Evolutionary conservation across 768 basidiomycete species (phyloP).

Genomic region (Russula virescens): DNA sequence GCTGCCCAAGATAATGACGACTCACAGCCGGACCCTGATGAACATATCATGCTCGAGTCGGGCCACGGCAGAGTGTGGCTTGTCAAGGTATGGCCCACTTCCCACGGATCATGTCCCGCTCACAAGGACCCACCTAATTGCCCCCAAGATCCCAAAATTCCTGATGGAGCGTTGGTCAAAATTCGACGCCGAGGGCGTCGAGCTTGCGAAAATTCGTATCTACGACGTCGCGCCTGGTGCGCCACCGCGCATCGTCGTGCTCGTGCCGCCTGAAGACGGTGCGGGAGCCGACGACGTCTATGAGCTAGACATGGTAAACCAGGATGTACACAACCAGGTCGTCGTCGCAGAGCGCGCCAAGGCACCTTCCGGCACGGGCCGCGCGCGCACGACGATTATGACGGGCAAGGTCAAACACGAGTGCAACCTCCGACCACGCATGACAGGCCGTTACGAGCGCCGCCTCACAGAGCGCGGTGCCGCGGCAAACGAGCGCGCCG

Average conservation of each 20-base stretch:
- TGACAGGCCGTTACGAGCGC: slow-evolving; percentile 60
- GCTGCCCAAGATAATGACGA: slow-evolving; percentile 48
- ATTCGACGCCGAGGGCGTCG: slow-evolving; percentile 65
- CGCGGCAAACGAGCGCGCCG: slow-evolving; percentile 58
- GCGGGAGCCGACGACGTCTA: slow-evolving; percentile 59
- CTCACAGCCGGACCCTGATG: slow-evolving; percentile 70
- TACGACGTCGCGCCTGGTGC: slow-evolving; percentile 43
- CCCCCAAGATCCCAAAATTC: slow-evolving; percentile 69
- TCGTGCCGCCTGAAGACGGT: slow-evolving; percentile 53
- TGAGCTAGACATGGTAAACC: slow-evolving; percentile 84
- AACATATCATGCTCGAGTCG: slow-evolving; percentile 71
- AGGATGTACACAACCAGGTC: slow-evolving; percentile 77
- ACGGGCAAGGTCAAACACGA: slow-evolving; percentile 80
- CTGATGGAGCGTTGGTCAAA: slow-evolving; percentile 83
- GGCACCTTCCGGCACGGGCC: slow-evolving; percentile 42
- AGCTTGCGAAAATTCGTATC: slow-evolving; percentile 81
- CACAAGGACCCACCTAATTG: no score
- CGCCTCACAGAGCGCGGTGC: slow-evolving; percentile 65
- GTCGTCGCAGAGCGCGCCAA: slow-evolving; percentile 82
- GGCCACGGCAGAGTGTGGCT: slow-evolving; percentile 77
- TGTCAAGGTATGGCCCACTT: slow-evolving; percentile 58
- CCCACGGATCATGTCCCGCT: background rate
- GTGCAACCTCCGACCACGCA: slow-evolving; percentile 63
- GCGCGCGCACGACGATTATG: slow-evolving; percentile 71
- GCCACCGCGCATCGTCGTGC: slow-evolving; percentile 59